Conservation (phyloP, 129 eudicot genomes). For the Deinandra increscens region DNA sequence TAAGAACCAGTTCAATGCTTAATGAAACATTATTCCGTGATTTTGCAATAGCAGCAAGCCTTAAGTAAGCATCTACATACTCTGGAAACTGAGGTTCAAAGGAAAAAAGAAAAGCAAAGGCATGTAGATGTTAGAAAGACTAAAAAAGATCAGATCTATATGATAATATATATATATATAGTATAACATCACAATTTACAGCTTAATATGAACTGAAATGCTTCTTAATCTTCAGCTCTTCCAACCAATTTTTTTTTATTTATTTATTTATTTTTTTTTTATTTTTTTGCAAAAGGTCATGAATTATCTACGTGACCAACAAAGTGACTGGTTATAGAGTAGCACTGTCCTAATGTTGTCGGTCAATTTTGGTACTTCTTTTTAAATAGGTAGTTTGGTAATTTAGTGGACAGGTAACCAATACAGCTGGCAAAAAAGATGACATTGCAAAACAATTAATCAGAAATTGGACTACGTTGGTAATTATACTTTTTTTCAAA, state of each 20-base stretch:
- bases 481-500: not conserved
- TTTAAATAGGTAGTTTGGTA: no score
- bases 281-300: not conserved
- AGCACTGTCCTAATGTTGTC: no score
- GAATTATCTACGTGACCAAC: not conserved
- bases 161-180: not conserved
- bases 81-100: conserved; percentile 77
- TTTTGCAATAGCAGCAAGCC: conserved; percentile 97
- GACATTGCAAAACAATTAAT: not conserved
- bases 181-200: not conserved
- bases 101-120: not conserved
- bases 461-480: not conserved
- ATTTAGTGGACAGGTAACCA: not conserved
- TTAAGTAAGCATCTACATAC: conserved; percentile 85
- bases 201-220: not conserved
- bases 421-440: not conserved
- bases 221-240: not conserved
- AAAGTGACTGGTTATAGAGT: no score
- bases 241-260: no score
- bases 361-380: no score
- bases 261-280: no score
- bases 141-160: conserved; percentile 5
- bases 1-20: conserved; percentile 84
- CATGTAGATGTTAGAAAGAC: not conserved
- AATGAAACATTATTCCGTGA: conserved; percentile 75